Evolutionary conservation across 768 basidiomycete species (phyloP).

Genomic region (Mycena haematopus): DNA sequence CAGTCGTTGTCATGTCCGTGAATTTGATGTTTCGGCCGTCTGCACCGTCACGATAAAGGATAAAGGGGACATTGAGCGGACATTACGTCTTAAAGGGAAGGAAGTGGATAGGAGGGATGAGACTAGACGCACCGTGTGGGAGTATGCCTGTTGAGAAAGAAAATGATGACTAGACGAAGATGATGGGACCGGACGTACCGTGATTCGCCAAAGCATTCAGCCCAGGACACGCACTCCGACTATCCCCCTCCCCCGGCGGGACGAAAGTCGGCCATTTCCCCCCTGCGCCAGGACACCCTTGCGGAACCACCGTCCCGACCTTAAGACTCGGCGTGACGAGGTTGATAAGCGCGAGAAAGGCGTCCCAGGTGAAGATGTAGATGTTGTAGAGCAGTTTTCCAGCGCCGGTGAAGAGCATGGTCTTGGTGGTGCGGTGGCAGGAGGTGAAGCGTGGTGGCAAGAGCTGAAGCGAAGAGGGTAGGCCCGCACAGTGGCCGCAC

Average conservation of each 20-base stretch:
- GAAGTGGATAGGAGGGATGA: not conserved
- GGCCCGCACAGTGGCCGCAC: not conserved
- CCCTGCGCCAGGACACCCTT: conserved; percentile 59
- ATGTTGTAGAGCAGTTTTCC: conserved; percentile 37
- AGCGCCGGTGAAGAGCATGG: conserved; percentile 5
- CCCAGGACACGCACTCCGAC: conserved; percentile 75
- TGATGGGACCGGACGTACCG: conserved; percentile 58
- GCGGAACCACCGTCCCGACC: conserved; percentile 61
- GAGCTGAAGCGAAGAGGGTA: not conserved
- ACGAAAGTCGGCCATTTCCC: conserved; percentile 75
- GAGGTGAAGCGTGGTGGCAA: too few species aligned
- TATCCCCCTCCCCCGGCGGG: conserved; percentile 65
- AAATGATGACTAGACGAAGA: too few species aligned
- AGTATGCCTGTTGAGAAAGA: too few species aligned
- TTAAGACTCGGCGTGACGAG: conserved; percentile 54
- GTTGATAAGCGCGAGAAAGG: conserved; percentile 57
- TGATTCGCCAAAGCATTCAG: conserved; percentile 87
- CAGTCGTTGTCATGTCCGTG: conserved; percentile 47
- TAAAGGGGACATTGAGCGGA: not conserved
- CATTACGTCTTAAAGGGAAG: not conserved
- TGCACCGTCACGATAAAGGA: too few species aligned
- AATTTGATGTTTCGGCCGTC: conserved; percentile 76
- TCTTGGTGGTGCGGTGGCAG: not conserved
- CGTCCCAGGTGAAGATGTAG: conserved; percentile 57
- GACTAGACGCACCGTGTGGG: conserved; percentile 47